A percentile compares a stretch with the other conserved stretches of the same genome.
Conservation (phyloP, 106 monocot genomes). For the Phalaenopsis equestris region DNA sequence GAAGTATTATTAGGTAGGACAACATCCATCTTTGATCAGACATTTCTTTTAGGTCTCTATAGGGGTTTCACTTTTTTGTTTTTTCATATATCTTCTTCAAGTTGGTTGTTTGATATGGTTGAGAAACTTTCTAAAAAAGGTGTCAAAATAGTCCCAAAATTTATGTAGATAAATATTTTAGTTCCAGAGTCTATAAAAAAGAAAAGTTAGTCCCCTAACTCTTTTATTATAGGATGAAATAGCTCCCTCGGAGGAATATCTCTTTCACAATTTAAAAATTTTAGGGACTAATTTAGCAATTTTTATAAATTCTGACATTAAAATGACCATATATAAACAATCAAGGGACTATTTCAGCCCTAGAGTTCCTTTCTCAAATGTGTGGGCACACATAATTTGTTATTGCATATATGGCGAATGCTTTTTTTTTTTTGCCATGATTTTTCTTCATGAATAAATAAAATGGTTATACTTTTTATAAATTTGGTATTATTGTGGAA, state of each 20-base stretch:
- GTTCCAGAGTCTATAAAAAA: no score
- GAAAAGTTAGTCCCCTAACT: no score
- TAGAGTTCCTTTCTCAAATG: no score
- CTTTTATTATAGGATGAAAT: no score
- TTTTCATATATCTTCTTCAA: neutral
- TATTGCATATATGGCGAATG: neutral
- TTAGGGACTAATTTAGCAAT: no score
- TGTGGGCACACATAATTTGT: neutral
- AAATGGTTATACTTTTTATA: neutral
- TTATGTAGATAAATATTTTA: no score
- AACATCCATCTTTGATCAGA: neutral
- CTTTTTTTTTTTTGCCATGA: neutral
- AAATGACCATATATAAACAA: no score
- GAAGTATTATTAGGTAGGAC: neutral
- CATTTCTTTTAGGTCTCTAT: neutral
- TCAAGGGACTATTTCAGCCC: no score
- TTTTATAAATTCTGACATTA: no score
- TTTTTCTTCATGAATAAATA: neutral
- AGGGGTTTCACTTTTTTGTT: neutral
- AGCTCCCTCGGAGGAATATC: no score
- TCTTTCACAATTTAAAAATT: no score
- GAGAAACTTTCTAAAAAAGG: neutral
- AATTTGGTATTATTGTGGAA: neutral
- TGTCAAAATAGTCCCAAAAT: neutral
- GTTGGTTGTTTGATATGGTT: neutral